These are phyloP conservation scores for Xerocomellus amylosporus DNA, from an alignment of 768 basidiomycete genomes.

Conservation along the genomic window DNA sequence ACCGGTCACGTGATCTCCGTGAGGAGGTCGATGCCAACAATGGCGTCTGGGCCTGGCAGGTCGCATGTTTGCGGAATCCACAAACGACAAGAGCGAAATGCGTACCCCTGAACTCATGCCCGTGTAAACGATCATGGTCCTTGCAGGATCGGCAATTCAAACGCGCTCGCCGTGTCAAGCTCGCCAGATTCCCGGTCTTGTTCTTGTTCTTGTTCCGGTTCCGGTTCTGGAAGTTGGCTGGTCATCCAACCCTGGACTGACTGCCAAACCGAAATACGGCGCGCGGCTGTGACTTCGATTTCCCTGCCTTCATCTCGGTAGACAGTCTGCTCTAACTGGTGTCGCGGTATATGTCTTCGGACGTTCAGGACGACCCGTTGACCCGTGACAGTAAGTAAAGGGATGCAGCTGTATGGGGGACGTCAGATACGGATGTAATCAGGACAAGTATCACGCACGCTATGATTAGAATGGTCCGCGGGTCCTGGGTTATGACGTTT, in stretches of 20 bases:
- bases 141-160: not conserved
- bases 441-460: not conserved
- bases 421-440: not conserved
- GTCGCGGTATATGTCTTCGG: not conserved
- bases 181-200: not conserved
- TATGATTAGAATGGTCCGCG: not conserved
- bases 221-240: not conserved
- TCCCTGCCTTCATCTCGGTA: not conserved
- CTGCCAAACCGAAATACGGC: not conserved
- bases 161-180: not conserved
- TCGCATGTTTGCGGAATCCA: no score
- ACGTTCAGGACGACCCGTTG: conserved; percentile 20
- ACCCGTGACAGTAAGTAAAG: conserved; percentile 7
- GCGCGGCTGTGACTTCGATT: not conserved
- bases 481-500: not conserved
- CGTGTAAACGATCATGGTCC: no score
- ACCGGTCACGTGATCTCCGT: no score
- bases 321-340: no score
- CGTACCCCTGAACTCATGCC: no score
- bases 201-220: not conserved
- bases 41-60: no score
- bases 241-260: not conserved
- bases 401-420: not conserved
- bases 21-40: no score
- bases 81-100: no score